These are phyloP conservation scores for Quercus ilex DNA, from an alignment of 306 rosid genomes.

Conservation along the genomic window DNA sequence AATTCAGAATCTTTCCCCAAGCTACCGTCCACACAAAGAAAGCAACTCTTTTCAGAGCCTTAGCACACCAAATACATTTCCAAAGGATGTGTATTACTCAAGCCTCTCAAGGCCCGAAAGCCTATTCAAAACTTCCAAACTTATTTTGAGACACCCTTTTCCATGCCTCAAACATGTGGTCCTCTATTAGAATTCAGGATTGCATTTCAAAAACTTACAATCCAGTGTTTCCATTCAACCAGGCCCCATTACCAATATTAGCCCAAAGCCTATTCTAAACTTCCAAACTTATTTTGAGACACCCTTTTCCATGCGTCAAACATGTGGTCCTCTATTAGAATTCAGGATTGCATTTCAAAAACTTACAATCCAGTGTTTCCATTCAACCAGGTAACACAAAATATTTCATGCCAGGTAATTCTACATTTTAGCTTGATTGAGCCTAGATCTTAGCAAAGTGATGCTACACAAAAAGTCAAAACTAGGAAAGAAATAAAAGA, in stretches of 20 bases:
- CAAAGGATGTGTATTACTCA: too few species aligned
- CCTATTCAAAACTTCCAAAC: neutral
- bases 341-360: neutral
- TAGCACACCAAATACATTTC: too few species aligned
- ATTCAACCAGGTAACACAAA: neutral
- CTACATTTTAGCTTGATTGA: slow-evolving; percentile 8
- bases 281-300: neutral
- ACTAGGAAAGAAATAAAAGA: too few species aligned
- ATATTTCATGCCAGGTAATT: neutral
- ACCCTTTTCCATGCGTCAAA: neutral
- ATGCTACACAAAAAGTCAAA: too few species aligned
- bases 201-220: neutral
- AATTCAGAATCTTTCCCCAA: too few species aligned
- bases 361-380: neutral
- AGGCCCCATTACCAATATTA: neutral
- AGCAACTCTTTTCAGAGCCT: too few species aligned
- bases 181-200: neutral
- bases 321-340: neutral
- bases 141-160: neutral
- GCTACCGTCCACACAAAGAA: too few species aligned
- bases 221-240: neutral
- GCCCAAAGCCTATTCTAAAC: neutral
- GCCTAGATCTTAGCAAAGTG: neutral
- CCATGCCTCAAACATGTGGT: neutral
- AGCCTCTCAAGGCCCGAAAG: neutral